Percentiles rank a stretch among this genome's conserved stretches.
phyloP scores from a whole-genome alignment of 2,329 filamentous ascomycete species.

The Coniosporium tulheliwenetii region DNA sequence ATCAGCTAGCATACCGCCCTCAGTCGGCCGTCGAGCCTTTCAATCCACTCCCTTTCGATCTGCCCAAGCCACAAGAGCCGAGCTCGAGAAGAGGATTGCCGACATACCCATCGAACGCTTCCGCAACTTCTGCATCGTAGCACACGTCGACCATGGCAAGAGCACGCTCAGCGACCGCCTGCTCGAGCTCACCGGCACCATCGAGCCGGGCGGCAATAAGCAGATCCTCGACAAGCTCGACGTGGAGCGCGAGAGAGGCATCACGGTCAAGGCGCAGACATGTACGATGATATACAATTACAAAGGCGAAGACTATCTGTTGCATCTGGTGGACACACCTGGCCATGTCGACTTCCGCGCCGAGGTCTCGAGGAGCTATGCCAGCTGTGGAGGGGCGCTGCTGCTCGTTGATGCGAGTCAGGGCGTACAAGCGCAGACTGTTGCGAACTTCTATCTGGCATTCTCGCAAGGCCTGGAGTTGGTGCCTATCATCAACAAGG shows the following conservation, averaged over 20 bases:
- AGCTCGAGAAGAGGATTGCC: constrained; percentile 49
- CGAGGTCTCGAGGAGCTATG: constrained; percentile 90
- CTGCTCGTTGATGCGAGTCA: constrained; percentile 92
- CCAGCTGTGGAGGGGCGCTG: constrained; percentile 83
- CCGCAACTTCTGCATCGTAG: constrained; percentile 97
- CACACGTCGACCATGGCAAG: constrained; percentile 97
- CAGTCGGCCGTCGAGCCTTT: constrained; percentile 13
- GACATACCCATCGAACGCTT: constrained; percentile 65
- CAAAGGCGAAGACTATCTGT: constrained; percentile 71
- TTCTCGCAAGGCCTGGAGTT: constrained; percentile 80
- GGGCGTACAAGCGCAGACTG: constrained; percentile 92
- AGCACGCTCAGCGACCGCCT: constrained; percentile 87
- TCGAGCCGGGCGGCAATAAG: constrained; percentile 72
- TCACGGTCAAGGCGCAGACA: constrained; percentile 97
- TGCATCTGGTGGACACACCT: constrained; percentile 92
- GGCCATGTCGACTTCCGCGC: constrained; percentile 96
- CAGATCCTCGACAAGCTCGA: constrained; percentile 96
- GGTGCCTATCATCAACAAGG: constrained; percentile 91
- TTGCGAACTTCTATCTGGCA: constrained; percentile 95
- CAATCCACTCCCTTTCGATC: constrained; percentile 11
- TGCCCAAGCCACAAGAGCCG: constrained; percentile 25
- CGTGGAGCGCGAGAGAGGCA: constrained; percentile 87
- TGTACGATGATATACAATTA: constrained; percentile 95
- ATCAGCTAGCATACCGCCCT: background rate
- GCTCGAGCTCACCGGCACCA: constrained; percentile 87